phyloP scores from a whole-genome alignment of 305 asterid species.

The Fraxinus latifolia region DNA sequence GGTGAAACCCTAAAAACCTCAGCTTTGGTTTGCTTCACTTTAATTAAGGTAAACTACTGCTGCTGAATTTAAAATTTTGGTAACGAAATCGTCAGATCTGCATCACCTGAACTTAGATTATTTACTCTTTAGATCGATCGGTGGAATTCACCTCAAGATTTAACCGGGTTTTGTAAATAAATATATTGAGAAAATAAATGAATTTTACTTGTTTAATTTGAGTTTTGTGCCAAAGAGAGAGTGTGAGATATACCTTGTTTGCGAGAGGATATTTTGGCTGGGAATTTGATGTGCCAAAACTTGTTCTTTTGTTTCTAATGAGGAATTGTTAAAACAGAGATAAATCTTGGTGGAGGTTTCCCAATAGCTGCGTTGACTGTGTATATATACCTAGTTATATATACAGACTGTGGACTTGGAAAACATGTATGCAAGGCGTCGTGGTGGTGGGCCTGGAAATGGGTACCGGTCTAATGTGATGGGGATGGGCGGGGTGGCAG shows the following conservation, averaged over 20 bases:
- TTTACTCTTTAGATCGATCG: slow-evolving; percentile 7
- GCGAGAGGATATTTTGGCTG: slow-evolving; percentile 12
- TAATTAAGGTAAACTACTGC: slow-evolving; percentile 41
- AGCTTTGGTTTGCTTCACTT: slow-evolving; percentile 40
- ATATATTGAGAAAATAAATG: not conserved
- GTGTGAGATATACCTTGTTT: not conserved
- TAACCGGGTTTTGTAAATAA: not conserved
- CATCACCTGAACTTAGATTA: slow-evolving; percentile 14
- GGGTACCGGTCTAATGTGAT: slow-evolving; percentile 61
- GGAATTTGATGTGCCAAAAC: not conserved
- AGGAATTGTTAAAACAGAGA: slow-evolving; percentile 24
- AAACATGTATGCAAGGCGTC: slow-evolving; percentile 69
- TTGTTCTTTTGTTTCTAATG: not conserved
- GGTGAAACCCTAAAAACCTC: slow-evolving; percentile 44
- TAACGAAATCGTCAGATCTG: slow-evolving; percentile 34
- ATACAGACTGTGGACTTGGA: slow-evolving; percentile 7
- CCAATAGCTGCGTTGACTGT: slow-evolving; percentile 4
- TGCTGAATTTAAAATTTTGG: slow-evolving; percentile 33
- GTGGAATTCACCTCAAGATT: not conserved
- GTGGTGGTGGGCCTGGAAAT: slow-evolving; percentile 57
- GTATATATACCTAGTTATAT: not conserved
- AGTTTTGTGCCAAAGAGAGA: not conserved
- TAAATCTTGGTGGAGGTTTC: slow-evolving; percentile 23
- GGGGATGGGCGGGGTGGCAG: slow-evolving; percentile 49
- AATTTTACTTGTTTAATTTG: not conserved